Conservation (phyloP, 139 green algal species). For the Chlorella sp. region DNA sequence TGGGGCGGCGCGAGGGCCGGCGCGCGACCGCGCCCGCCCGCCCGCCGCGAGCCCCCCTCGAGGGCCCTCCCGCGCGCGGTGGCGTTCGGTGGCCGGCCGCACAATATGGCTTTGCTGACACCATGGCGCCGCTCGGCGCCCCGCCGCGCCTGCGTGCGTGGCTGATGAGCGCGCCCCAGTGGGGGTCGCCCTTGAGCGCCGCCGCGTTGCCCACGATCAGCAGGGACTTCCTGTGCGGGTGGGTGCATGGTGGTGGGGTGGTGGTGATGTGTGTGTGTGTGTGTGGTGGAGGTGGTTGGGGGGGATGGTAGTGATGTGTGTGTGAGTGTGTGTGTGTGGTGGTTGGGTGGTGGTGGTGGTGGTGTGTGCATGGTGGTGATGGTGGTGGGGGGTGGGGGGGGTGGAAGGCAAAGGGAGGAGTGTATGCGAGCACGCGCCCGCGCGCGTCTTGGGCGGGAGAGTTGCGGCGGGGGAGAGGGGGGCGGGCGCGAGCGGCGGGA, state of each 20-base stretch:
- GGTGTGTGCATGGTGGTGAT: neutral
- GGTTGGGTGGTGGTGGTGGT: neutral
- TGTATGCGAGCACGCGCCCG: too few species aligned
- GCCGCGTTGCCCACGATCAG: slow-evolving; percentile 71
- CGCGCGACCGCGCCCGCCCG: neutral
- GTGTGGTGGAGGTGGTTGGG: neutral
- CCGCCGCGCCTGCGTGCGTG: slow-evolving; percentile 29
- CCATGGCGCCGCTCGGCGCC: neutral
- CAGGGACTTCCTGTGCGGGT: slow-evolving; percentile 50
- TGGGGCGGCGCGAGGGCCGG: neutral
- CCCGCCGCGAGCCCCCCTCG: neutral
- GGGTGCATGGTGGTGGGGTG: neutral
- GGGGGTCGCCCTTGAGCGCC: slow-evolving; percentile 52
- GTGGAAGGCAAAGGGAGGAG: neutral
- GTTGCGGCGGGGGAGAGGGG: too few species aligned
- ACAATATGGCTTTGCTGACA: neutral
- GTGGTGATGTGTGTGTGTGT: neutral
- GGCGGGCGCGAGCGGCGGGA: neutral
- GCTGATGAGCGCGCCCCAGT: slow-evolving; percentile 58
- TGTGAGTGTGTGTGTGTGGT: too few species aligned
- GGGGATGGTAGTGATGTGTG: neutral
- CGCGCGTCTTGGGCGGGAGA: too few species aligned
- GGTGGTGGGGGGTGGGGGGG: neutral
- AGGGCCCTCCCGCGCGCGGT: neutral
- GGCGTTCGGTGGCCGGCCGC: neutral